Conservation (phyloP, 495 filamentous ascomycete species). For the Niebla homalea region DNA sequence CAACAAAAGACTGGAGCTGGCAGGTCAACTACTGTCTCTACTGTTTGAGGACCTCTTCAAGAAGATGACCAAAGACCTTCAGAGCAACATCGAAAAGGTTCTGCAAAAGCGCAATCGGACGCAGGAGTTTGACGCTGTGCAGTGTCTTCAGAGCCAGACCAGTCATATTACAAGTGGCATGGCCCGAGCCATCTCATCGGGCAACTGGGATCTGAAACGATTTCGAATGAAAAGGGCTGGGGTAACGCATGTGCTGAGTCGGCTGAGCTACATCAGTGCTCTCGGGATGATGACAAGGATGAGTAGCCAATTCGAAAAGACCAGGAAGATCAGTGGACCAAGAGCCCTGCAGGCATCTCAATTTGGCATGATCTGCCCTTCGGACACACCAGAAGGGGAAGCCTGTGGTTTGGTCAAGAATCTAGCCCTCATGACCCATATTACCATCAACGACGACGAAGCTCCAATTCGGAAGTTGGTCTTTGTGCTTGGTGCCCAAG, state of each 20-base stretch:
- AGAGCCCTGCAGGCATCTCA: constrained; percentile 92
- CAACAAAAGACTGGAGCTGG: constrained; percentile 90
- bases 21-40: constrained; percentile 85
- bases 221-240: constrained; percentile 98
- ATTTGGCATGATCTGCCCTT: constrained; percentile 93
- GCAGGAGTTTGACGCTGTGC: constrained; percentile 69
- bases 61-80: constrained; percentile 74
- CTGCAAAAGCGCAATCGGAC: constrained; percentile 80
- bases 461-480: constrained; percentile 70
- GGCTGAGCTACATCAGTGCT: constrained; percentile 90
- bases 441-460: constrained; percentile 90
- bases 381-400: constrained; percentile 97
- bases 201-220: constrained; percentile 93
- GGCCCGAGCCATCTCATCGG: constrained; percentile 87
- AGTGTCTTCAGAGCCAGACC: constrained; percentile 61
- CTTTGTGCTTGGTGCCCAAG: constrained; percentile 65
- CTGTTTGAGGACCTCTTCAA: constrained; percentile 98
- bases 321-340: constrained; percentile 86
- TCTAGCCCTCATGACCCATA: constrained; percentile 96
- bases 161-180: constrained; percentile 78
- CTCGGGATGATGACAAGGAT: constrained; percentile 99
- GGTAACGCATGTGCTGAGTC: constrained; percentile 90
- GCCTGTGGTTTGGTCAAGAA: constrained; percentile 98
- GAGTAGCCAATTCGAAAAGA: constrained; percentile 97
- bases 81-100: constrained; percentile 83